phyloP scores from a whole-genome alignment of 805 yeast genomes.

The Starmerella vitae region DNA sequence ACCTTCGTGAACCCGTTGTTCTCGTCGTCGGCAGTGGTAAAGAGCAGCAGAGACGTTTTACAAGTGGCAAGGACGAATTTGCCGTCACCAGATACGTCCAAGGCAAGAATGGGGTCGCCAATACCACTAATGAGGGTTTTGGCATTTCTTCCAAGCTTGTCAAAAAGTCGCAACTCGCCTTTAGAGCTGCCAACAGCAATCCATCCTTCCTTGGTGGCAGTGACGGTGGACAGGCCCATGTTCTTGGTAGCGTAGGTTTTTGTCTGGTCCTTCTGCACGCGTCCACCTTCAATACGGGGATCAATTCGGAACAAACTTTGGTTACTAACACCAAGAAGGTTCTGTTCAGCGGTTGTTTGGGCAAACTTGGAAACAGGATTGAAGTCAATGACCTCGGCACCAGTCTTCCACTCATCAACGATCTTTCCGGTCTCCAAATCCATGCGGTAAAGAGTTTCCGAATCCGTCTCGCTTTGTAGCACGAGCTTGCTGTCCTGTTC shows the following conservation, averaged over 20 bases:
- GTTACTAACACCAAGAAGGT: conserved; percentile 54
- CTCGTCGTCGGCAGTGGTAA: conserved; percentile 50
- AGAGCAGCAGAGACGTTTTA: conserved; percentile 50
- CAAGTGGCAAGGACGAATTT: conserved; percentile 73
- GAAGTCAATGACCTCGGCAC: conserved; percentile 35
- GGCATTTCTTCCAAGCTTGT: conserved; percentile 59
- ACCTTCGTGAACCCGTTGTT: conserved; percentile 58
- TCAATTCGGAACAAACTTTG: conserved; percentile 63
- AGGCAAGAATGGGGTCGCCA: conserved; percentile 57
- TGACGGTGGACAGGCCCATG: conserved; percentile 40
- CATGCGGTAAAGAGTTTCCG: conserved; percentile 47
- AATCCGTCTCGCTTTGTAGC: conserved; percentile 40
- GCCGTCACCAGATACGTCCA: conserved; percentile 69
- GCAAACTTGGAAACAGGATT: conserved; percentile 64
- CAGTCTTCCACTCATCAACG: conserved; percentile 63
- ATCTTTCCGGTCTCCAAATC: conserved; percentile 68
- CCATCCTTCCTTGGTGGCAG: conserved; percentile 61
- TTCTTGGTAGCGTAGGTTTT: conserved; percentile 44
- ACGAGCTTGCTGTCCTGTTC: conserved; percentile 57
- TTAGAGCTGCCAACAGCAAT: conserved; percentile 61
- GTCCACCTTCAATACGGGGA: conserved; percentile 49
- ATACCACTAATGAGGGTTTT: conserved; percentile 69
- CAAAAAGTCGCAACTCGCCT: conserved; percentile 67
- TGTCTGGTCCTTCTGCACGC: conserved; percentile 44
- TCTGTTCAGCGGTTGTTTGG: conserved; percentile 59